Percentiles rank a stretch among this genome's conserved stretches.
Conservation (phyloP, 225 moss, liverwort and hornwort species). For the Pleurozium schreberi region DNA sequence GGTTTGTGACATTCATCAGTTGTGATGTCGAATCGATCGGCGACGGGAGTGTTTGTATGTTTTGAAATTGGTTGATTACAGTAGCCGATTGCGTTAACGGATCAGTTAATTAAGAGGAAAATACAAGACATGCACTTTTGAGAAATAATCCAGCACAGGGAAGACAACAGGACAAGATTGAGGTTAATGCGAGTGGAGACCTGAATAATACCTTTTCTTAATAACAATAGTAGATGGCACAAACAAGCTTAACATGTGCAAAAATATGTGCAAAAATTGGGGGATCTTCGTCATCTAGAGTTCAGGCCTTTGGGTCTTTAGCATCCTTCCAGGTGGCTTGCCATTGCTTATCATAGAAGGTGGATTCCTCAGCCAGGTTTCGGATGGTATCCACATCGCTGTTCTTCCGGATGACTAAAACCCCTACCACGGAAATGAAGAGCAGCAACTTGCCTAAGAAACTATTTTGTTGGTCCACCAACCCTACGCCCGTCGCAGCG, state of each 20-base stretch:
- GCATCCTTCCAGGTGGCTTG: constrained; percentile 88
- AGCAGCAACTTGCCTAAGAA: constrained; percentile 89
- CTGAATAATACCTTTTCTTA: background rate
- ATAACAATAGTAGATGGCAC: constrained; percentile 7
- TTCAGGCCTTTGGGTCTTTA: constrained; percentile 15
- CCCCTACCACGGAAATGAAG: constrained; percentile 57
- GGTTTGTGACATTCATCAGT: too few species aligned
- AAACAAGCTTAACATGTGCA: constrained; percentile 2
- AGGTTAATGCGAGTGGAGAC: background rate
- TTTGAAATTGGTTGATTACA: background rate
- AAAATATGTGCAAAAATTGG: constrained; percentile 32
- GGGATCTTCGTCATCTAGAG: background rate
- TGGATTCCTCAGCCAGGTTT: constrained; percentile 70
- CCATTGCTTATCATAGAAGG: constrained; percentile 98
- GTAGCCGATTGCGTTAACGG: background rate
- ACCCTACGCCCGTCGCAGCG: constrained; percentile 72
- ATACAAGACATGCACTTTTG: background rate
- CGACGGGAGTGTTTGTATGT: background rate
- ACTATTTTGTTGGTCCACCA: constrained; percentile 91
- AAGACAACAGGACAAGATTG: background rate
- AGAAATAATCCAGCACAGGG: background rate
- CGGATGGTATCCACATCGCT: constrained; percentile 66
- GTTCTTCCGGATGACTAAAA: constrained; percentile 61
- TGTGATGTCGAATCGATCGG: background rate
- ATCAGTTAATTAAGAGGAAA: background rate